Conservation (phyloP, 345 rosid species). For the Nasturtium officinale region DNA sequence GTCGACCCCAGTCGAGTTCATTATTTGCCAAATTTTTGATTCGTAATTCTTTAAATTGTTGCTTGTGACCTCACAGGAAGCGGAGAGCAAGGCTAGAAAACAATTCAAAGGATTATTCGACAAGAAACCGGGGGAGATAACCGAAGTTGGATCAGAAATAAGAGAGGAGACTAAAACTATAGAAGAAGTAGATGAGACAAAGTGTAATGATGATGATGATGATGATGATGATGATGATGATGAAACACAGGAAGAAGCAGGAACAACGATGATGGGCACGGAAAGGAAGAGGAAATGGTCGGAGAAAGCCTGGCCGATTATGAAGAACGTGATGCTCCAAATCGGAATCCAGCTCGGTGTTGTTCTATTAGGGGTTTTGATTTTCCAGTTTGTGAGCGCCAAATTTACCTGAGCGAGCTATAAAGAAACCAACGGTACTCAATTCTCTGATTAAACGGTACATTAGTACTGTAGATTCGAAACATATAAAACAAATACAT, state of each 20-base stretch:
- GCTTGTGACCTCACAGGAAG: slow-evolving; percentile 54
- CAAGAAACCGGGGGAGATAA: slow-evolving; percentile 93
- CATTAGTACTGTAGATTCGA: neutral
- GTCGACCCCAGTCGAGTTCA: too few relatives aligned
- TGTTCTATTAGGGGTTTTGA: slow-evolving; percentile 31
- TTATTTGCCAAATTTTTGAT: neutral
- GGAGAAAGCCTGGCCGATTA: slow-evolving; percentile 38
- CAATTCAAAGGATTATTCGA: slow-evolving; percentile 94
- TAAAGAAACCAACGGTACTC: slow-evolving; percentile 6
- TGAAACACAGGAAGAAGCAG: slow-evolving; percentile 29
- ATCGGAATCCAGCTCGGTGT: slow-evolving; percentile 45
- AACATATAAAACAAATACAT: neutral
- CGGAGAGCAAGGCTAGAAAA: slow-evolving; percentile 70
- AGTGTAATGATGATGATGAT: slow-evolving; percentile 16
- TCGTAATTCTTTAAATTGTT: neutral
- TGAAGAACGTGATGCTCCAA: slow-evolving; percentile 37
- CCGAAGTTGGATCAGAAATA: slow-evolving; percentile 46
- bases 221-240: slow-evolving; percentile 24
- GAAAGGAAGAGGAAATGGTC: slow-evolving; percentile 34
- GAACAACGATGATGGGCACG: neutral
- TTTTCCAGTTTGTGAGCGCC: slow-evolving; percentile 31
- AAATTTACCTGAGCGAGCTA: slow-evolving; percentile 34
- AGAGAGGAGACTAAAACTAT: slow-evolving; percentile 35
- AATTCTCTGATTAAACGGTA: neutral
- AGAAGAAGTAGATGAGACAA: slow-evolving; percentile 39